Base-by-base conservation (phyloP, 2,329 filamentous ascomycete genomes). In the Gnomoniopsis smithogilvyi region DNA sequence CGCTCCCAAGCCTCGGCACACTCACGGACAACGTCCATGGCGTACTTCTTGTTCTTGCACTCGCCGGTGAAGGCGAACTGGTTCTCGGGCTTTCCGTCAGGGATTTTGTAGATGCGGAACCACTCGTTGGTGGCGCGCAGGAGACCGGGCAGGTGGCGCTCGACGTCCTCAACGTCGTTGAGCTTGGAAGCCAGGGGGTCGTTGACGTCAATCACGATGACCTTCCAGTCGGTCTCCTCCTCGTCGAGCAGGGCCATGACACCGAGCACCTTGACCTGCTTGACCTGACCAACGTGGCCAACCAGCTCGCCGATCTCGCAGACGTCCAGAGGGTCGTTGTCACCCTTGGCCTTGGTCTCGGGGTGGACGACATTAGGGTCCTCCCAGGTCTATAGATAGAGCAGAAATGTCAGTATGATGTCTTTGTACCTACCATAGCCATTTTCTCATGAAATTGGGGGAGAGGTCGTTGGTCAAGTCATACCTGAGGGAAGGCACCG, bases 31-130 rank as follows among this genome's bases (percentile, higher is more conserved):
- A 99, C 91, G 65, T 99, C 95, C 76, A 90, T 89, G 76, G 95
- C 95, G 78, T 98, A 97, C 90, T 90, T 92, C 88, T 93, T 96
- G 89, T 99, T 99, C 90, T 99, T 99, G 91, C 94, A 98, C 85
- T 99, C 95, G 82, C 95, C 95, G 62, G 93, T 97, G 84, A 99
- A 99, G 72, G 95, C 95, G 74, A 99, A 99, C 83, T 98, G 95
- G 88, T 99, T 99, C 90, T 99, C 95, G 71, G 94, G 93, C 92
- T 99, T 99, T 84, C 95, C 95, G 75, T 99, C 95, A 74, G 95
- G 95, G 80, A 99, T 99, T 86, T 99, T 99, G 90, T 99, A 99
- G 87, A 99, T 99, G 78, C 95, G 92, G 92, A 99, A 99, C 95
- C 95, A 99, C 84, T 99, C 95, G 75, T 99, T 99, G 74, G 94